Evolutionary conservation across 148 eudicot genomes (phyloP), one percentile per base, ranked within the genome.

Genomic region (Diospyros lotus): DNA sequence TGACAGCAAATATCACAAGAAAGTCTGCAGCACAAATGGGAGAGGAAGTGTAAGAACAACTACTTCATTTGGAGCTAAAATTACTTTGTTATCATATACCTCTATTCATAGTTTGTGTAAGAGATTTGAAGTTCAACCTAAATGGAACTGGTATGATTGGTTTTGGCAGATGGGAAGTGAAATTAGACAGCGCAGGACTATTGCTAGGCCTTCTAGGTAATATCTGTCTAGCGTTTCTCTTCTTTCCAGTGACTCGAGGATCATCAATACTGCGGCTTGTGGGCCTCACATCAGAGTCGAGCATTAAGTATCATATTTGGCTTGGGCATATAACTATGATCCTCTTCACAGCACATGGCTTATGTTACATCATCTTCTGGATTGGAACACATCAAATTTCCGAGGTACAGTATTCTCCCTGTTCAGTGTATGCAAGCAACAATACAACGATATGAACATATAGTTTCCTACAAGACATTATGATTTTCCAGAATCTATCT

Each of bases 301-400:
- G 88, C 58, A 69, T 85, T 6, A 85, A 77, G 75, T 85, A 82
- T 68, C 86, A 86, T 67, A 83, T 86, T 38, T 86, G 86, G 88
- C 80, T 86, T 14, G 88, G 86, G 2, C 86, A 86, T 76, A 64
- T 76, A n/a, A 58, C 76, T 38, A 78, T 86, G 88, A 58, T 70
- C 14, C 71, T 86, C 78, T 86, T 83, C 72, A 81, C 82, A 3
- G 80, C 80, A 6, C 86, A 83, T 38, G 82, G 88, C 6, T 9
- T 84, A 6, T 79, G 86, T 69, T 85, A 63, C 44, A 60, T 63
- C 73, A 38, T 81, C 71, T 74, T 75, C 48, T 87, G 88, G 90
- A 68, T 70, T 6, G 63, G 50, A 28, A 72, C 82, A 54, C 78
- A 74, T 59, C 78, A 79, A 78, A 40, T 76, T 48, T 77, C 80